Evolutionary conservation across 352 stramenopile genomes (phyloP), one percentile per base, ranked within the genome.

Genomic region (Thraustochytrium striatum): DNA sequence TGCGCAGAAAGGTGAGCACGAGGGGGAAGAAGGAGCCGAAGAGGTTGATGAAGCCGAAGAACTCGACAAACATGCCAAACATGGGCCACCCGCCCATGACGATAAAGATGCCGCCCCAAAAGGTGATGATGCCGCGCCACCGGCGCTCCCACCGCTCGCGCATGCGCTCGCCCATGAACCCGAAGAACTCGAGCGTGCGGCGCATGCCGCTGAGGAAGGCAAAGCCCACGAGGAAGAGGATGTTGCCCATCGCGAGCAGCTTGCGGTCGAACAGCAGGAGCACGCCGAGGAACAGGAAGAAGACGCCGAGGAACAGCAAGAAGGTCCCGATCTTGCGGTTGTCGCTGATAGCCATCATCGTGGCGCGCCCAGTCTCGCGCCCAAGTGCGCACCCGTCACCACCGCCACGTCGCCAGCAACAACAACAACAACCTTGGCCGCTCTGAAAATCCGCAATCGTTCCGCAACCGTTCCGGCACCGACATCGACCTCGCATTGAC

Each of bases 11-110:
- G 25, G 87, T 87, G n/a, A 95, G 87, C 0, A 89, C 90, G 41
- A 95, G 88, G 7, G 90, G 89, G 82, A 95, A 95, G 83, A 95
- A 95, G 58, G 89, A 92, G 57, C 89, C 90, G 78, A 95, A 95
- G 36, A 95, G 84, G 84, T 95, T 95, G 25, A 95, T 83, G 81
- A 95, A 95, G 75, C 90, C 90, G 69, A 95, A 95, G 33, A 85
- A 86, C 83, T 95, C 89, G 36, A 94, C 84, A 44, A 91, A 80
- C 89, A 95, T 95, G 69, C 90, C 90, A 57, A 95, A 84, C 61
- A 94, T 85, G 32, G 89, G 89, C 73, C 86, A 93, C 38, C 89
- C 88, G 81, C 92, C 72, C 85, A 95, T 86, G 43, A 95, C 88
- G 55, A 95, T 83, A 65, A 94, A 55, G 59, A 95, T 93, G 44